phyloP scores from a whole-genome alignment of 2,329 filamentous ascomycete species.

The Colletotrichum chlorophyti region DNA sequence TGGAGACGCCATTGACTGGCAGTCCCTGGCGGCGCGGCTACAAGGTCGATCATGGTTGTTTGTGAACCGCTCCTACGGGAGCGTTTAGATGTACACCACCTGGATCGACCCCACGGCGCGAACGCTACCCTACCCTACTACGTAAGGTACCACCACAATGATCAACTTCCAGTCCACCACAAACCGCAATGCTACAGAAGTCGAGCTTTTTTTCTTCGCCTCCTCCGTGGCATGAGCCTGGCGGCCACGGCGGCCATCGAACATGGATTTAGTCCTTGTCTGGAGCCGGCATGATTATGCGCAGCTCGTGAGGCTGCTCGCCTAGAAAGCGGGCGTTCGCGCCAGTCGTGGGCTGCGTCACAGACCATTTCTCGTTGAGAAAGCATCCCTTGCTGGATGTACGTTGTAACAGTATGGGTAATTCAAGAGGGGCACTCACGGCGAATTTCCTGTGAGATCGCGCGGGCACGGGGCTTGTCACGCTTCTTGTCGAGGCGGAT shows the following conservation, averaged over 20 bases:
- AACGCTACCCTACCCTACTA: conserved; percentile 13
- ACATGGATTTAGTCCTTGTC: too few species aligned
- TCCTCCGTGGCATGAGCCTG: background rate
- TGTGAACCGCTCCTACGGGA: conserved; percentile 24
- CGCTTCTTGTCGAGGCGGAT: conserved; percentile 19
- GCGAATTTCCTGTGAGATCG: conserved; percentile 31
- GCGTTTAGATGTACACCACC: conserved; percentile 20
- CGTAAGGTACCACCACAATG: background rate
- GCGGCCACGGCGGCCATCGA: too few species aligned
- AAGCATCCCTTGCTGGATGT: conserved; percentile 28
- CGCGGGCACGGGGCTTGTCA: conserved; percentile 18
- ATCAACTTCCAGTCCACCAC: too few species aligned
- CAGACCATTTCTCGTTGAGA: conserved; percentile 21
- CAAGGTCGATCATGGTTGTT: conserved; percentile 20
- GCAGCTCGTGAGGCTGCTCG: conserved; percentile 22
- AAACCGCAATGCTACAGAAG: background rate
- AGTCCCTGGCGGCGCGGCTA: conserved; percentile 24
- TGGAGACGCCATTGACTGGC: conserved; percentile 13
- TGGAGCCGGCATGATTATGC: conserved; percentile 7
- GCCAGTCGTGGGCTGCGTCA: conserved; percentile 24
- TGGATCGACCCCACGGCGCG: background rate
- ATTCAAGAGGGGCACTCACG: conserved; percentile 22
- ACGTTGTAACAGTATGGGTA: conserved; percentile 27
- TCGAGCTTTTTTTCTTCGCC: background rate
- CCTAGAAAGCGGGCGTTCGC: conserved; percentile 7